A percentile compares a stretch with the other conserved stretches of the same genome.
Evolutionary conservation across 495 filamentous ascomycete genomes (phyloP).

Genomic region (Lepraria neglecta): DNA sequence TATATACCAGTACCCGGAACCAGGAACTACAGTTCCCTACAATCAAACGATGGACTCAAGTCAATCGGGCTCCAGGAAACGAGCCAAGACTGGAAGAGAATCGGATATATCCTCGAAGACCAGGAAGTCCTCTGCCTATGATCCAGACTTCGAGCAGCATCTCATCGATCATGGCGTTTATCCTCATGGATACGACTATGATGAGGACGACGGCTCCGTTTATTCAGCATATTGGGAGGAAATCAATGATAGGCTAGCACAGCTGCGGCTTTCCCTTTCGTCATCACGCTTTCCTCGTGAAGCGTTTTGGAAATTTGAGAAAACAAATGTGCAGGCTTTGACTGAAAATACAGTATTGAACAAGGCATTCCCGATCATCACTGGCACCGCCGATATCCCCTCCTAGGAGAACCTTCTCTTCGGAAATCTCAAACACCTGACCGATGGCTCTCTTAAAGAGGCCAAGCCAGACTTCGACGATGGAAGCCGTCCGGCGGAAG

Average conservation of each 20-base stretch:
- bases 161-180: too few species aligned
- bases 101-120: too few species aligned
- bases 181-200: too few species aligned
- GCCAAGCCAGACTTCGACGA: constrained; percentile 38
- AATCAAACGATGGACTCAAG: too few species aligned
- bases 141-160: too few species aligned
- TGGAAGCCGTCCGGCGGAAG: constrained; percentile 33
- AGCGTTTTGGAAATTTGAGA: too few species aligned
- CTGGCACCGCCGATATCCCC: constrained; percentile 21
- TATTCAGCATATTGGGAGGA: not conserved
- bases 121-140: too few species aligned
- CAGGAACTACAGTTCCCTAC: too few species aligned
- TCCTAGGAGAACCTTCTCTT: constrained; percentile 30
- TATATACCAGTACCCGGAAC: too few species aligned
- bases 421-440: constrained; percentile 33
- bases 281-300: not conserved
- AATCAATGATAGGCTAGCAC: not conserved
- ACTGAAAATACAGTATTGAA: constrained; percentile 16
- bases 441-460: constrained; percentile 29
- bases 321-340: not conserved
- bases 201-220: not conserved
- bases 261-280: not conserved
- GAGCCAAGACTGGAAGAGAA: too few species aligned
- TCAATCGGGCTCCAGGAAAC: too few species aligned
- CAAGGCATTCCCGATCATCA: not conserved